Evolutionary conservation across 345 rosid species (phyloP).

Genomic region (Brassica rapa): DNA sequence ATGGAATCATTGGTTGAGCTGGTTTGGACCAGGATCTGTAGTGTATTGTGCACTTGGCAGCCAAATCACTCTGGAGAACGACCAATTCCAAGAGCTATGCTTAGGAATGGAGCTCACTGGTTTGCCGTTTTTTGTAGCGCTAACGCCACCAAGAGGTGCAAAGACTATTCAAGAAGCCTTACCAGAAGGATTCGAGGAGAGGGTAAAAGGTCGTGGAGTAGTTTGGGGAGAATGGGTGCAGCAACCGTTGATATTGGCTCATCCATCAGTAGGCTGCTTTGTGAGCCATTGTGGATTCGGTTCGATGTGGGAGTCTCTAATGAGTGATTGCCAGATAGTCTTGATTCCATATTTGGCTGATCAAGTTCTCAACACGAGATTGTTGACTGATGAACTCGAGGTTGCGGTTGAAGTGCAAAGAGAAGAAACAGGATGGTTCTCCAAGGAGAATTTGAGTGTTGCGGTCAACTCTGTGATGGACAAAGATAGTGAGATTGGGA

Average conservation of each 20-base stretch:
- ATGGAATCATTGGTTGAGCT: conserved; percentile 14
- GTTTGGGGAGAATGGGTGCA: conserved; percentile 50
- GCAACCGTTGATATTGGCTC: conserved; percentile 19
- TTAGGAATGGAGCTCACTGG: conserved; percentile 47
- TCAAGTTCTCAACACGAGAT: conserved; percentile 49
- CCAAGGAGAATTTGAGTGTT: conserved; percentile 35
- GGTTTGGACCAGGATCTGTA: conserved; percentile 26
- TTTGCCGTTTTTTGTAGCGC: conserved; percentile 41
- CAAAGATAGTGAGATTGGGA: conserved; percentile 37
- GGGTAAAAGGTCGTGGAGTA: conserved; percentile 41
- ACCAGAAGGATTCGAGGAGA: conserved; percentile 47
- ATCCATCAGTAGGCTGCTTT: not conserved
- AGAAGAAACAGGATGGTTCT: conserved; percentile 36
- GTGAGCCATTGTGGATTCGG: conserved; percentile 45
- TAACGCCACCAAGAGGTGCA: conserved; percentile 46
- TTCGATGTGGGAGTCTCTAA: conserved; percentile 53
- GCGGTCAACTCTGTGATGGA: conserved; percentile 41
- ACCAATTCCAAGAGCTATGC: conserved; percentile 52
- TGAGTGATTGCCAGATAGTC: conserved; percentile 45
- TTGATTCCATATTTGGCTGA: conserved; percentile 47
- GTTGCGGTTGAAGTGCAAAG: conserved; percentile 49
- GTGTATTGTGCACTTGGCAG: conserved; percentile 53
- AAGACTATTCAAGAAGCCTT: conserved; percentile 46
- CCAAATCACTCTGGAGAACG: conserved; percentile 28
- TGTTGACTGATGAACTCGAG: conserved; percentile 46